These are phyloP conservation scores for Fusarium robinianum DNA, from an alignment of 2,329 filamentous ascomycete genomes.

Conservation along the genomic window DNA sequence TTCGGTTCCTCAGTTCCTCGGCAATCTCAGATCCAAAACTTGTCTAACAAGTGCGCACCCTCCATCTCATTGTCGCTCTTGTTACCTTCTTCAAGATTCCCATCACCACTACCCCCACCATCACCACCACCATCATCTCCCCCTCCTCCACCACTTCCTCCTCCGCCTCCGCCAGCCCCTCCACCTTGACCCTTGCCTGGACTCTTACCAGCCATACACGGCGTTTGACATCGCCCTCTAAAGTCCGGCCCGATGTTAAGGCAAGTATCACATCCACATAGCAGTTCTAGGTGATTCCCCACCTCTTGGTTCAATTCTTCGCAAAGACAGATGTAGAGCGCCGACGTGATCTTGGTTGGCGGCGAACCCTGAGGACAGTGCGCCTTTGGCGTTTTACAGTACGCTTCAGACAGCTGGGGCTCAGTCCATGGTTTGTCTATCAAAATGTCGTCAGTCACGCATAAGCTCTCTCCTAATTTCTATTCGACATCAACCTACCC, in stretches of 20 bases:
- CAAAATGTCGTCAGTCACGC: background rate
- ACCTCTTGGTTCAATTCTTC: conserved; percentile 39
- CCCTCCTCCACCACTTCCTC: background rate
- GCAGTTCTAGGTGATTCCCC: conserved; percentile 43
- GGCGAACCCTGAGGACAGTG: conserved; percentile 41
- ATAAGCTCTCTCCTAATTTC: rapidly evolving
- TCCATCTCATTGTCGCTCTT: too few species aligned
- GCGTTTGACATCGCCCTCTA: conserved; percentile 46
- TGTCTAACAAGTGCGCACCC: too few species aligned
- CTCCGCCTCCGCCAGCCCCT: background rate
- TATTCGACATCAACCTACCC: conserved; percentile 32
- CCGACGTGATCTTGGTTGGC: conserved; percentile 37
- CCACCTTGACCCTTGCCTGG: background rate
- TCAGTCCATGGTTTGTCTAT: conserved; percentile 43
- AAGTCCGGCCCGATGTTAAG: conserved; percentile 47
- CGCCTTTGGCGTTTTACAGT: conserved; percentile 46
- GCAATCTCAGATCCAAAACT: conserved; percentile 18
- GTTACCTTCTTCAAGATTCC: conserved; percentile 9
- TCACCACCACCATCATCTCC: background rate
- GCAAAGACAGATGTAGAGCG: conserved; percentile 48
- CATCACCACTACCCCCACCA: background rate
- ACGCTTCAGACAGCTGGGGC: conserved; percentile 41
- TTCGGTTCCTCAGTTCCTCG: background rate
- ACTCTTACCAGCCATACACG: conserved; percentile 36
- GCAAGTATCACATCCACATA: conserved; percentile 48